Base-by-base conservation (phyloP, 306 rosid genomes). In the Cyamopsis tetragonoloba region DNA sequence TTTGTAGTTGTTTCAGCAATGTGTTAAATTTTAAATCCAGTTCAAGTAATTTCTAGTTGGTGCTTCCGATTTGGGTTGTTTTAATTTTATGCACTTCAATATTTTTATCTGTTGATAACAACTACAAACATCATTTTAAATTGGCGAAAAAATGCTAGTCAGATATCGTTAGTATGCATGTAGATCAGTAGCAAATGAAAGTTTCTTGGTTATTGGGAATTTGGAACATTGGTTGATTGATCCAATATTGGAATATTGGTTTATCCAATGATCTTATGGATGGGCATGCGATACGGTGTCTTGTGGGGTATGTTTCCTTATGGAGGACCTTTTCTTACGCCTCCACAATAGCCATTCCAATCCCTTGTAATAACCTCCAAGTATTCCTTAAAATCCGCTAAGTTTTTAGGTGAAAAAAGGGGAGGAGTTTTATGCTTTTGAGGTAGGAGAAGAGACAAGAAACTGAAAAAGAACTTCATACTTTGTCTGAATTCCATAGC, bases 251-350 rank as follows among this genome's bases (percentile, higher is more conserved):
- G 39, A 35, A 15, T 27, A 65, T 48, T 5, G 23, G 13, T 20
- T 8, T 31, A 46, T 71, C 5, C 50, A 32, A 27, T 14, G 8
- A 41, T 17, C 0, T 44, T 48, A 31, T 49, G 56, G 67, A 11
- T 3, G 24, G 11, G 20, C 31, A 24, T 22, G 23, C 22, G 10
- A 50, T 44, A 28, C 11, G 66, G 43, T 42, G 53, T 62, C 23
- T 35, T 28, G 26, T 56, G 32, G 42, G 12, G 20, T 69, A 49
- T 13, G 49, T 38, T n/a, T n/a, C 1, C 10, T 44, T 57, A 15
- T 20, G 44, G 64, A 50, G 48, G 10, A 15, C 85, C 80, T 54
- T 31, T 55, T 63, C 24, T 67, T 68, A 6, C 23, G 83, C 74
- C 84, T 62, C 34, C 19, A 22, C 49, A 56, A 14, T 62, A 19